These are phyloP conservation scores for Trichoderma cornu-damae DNA, from an alignment of 2,329 filamentous ascomycete species.

Conservation along the genomic window DNA sequence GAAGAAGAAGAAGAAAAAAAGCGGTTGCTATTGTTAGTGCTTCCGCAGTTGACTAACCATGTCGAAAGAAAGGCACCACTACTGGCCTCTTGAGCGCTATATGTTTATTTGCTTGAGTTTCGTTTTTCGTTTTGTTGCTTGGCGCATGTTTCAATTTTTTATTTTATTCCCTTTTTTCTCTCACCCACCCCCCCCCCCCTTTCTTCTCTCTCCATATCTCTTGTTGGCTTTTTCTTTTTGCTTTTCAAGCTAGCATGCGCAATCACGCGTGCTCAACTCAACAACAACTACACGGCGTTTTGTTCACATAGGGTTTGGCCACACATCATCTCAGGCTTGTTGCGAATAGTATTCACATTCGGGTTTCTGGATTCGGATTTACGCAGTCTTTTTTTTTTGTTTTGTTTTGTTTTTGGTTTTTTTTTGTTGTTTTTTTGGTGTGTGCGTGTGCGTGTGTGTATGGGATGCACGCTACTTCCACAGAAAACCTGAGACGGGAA, in stretches of 20 bases:
- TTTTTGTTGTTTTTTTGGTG: background rate
- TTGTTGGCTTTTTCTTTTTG: background rate
- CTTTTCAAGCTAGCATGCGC: background rate
- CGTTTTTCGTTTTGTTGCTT: background rate
- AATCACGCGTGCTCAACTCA: background rate
- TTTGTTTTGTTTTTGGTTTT: background rate
- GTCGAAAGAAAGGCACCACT: background rate
- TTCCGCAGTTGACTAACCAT: background rate
- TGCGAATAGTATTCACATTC: background rate
- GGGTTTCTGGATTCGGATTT: background rate
- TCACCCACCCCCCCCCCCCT: too few species aligned
- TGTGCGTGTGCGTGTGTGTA: too few species aligned
- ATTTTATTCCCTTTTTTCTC: background rate
- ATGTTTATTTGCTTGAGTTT: background rate
- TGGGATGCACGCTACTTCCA: background rate
- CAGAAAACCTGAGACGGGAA: background rate
- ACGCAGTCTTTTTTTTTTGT: background rate
- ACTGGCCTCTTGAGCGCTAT: background rate
- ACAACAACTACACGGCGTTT: constrained; percentile 10
- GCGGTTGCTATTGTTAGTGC: background rate
- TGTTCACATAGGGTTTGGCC: constrained; percentile 10
- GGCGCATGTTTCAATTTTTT: constrained; percentile 9
- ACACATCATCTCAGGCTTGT: constrained; percentile 14
- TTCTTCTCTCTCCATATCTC: too few species aligned
- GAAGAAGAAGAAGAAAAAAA: too few species aligned